phyloP scores from a whole-genome alignment of 768 basidiomycete species.

The Phylloporus arenicola region DNA sequence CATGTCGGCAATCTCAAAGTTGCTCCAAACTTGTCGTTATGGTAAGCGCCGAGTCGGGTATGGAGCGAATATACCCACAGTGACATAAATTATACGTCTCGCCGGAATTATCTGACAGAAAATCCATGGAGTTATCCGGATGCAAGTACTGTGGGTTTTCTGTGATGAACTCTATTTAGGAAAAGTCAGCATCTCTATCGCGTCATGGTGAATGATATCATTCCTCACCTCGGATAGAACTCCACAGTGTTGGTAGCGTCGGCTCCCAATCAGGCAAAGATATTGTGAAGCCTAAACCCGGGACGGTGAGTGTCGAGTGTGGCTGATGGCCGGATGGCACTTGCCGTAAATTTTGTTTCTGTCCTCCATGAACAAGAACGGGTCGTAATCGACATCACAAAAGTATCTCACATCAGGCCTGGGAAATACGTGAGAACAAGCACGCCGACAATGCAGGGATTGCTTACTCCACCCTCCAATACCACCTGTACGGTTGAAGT shows the following conservation, averaged over 20 bases:
- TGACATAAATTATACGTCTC: constrained; percentile 62
- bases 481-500: constrained; percentile 49
- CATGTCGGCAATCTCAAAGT: constrained; percentile 86
- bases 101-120: constrained; percentile 63
- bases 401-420: constrained; percentile 50
- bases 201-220: constrained; percentile 20
- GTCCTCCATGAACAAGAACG: constrained; percentile 54
- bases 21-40: constrained; percentile 69
- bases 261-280: constrained; percentile 58
- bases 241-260: constrained; percentile 64
- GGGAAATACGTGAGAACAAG: background rate
- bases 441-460: background rate
- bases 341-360: constrained; percentile 47
- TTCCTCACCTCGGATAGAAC: constrained; percentile 46
- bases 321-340: background rate
- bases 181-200: constrained; percentile 31
- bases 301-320: background rate
- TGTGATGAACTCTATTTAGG: constrained; percentile 47
- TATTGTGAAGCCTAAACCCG: constrained; percentile 50
- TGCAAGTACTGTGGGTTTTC: constrained; percentile 52
- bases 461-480: constrained; percentile 57
- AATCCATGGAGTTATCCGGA: constrained; percentile 54
- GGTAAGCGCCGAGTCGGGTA: background rate
- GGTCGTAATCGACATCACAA: constrained; percentile 48
- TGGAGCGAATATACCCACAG: constrained; percentile 35